Percentiles rank a stretch among this genome's conserved stretches.
Evolutionary conservation across 495 filamentous ascomycete genomes (phyloP).

Genomic region (Bacidia gigantensis): DNA sequence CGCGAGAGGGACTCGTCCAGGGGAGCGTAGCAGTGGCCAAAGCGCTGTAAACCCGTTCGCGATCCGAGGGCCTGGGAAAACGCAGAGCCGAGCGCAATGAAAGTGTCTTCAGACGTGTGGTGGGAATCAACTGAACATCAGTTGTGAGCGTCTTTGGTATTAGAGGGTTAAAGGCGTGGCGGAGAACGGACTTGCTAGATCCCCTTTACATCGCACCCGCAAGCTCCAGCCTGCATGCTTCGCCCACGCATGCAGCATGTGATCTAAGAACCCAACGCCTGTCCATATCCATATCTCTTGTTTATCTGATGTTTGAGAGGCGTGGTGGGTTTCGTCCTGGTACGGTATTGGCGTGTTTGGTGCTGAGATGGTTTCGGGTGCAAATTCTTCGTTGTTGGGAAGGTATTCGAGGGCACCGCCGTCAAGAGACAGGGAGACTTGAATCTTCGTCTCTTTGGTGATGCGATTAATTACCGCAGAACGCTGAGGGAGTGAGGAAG

Average conservation of each 20-base stretch:
- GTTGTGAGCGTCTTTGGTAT: neutral
- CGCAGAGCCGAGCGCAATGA: conserved; percentile 75
- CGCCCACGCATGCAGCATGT: conserved; percentile 94
- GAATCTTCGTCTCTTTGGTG: conserved; percentile 96
- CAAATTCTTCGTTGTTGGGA: conserved; percentile 36
- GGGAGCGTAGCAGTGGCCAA: conserved; percentile 79
- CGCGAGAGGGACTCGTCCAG: conserved; percentile 91
- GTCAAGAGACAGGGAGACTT: conserved; percentile 80
- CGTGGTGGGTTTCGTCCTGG: conserved; percentile 60
- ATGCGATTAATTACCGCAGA: conserved; percentile 64
- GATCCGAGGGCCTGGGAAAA: conserved; percentile 65
- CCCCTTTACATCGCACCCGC: conserved; percentile 64
- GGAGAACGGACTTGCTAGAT: conserved; percentile 65
- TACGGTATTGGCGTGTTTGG: conserved; percentile 74
- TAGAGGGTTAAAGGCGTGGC: neutral
- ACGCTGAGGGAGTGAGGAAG: conserved; percentile 26
- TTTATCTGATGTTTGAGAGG: conserved; percentile 61
- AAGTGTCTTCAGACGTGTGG: conserved; percentile 93
- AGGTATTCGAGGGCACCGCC: conserved; percentile 59
- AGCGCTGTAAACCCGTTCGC: conserved; percentile 69
- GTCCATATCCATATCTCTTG: conserved; percentile 82
- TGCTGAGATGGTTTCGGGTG: conserved; percentile 27
- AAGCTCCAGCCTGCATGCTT: conserved; percentile 94
- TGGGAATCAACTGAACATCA: conserved; percentile 76
- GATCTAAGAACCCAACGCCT: conserved; percentile 96